Conservation (phyloP, 257 asterid species). For the Galeopsis tetrahit region DNA sequence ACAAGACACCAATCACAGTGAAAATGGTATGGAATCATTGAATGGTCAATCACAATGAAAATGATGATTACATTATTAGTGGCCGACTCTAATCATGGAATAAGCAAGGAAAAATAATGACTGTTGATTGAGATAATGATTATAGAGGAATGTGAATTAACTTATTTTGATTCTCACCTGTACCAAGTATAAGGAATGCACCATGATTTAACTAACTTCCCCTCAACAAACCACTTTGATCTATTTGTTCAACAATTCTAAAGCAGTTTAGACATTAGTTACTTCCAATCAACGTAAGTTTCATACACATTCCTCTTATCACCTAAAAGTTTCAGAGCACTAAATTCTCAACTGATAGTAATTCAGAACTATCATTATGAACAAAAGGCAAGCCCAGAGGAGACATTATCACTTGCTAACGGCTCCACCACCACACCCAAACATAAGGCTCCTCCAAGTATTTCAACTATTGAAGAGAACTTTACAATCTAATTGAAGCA, state of each 20-base stretch:
- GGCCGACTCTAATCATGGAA: background rate
- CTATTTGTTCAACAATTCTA: slow-evolving; percentile 9
- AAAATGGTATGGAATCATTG: background rate
- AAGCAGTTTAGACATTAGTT: background rate
- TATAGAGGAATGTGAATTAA: background rate
- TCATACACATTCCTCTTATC: background rate
- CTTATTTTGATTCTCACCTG: background rate
- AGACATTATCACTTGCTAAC: background rate
- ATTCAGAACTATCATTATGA: background rate
- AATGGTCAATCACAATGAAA: background rate
- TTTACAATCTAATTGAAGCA: slow-evolving; percentile 7
- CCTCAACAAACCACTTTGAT: background rate
- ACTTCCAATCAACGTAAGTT: slow-evolving; percentile 4
- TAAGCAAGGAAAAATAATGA: background rate
- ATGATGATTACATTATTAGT: background rate
- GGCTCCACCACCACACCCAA: slow-evolving; percentile 3
- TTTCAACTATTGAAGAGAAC: background rate
- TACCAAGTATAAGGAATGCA: background rate
- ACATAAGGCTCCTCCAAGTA: background rate
- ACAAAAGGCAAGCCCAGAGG: background rate
- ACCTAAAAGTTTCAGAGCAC: slow-evolving; percentile 10
- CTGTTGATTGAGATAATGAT: background rate
- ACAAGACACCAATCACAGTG: background rate
- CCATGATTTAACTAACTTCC: background rate
- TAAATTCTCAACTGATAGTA: background rate